These are phyloP conservation scores for Termitomyces sp. DNA, from an alignment of 768 basidiomycete species.

Conservation along the genomic window DNA sequence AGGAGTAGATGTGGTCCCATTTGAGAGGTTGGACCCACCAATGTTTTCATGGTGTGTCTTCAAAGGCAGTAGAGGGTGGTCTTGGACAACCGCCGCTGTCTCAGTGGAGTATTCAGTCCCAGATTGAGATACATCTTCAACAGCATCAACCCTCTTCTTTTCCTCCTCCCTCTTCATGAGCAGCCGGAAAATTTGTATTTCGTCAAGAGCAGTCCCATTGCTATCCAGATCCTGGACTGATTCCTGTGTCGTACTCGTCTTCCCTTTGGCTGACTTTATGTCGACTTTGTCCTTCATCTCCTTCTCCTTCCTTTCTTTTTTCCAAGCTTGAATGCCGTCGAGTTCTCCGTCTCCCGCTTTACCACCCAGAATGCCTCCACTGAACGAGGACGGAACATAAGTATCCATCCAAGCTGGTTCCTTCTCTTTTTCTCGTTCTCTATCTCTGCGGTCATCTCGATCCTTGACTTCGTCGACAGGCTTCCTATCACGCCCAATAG, in stretches of 20 bases:
- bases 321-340: conserved; percentile 85
- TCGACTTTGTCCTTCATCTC: conserved; percentile 48
- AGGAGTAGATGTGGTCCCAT: conserved; percentile 1
- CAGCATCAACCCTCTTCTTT: conserved; percentile 29
- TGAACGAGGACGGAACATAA: conserved; percentile 59
- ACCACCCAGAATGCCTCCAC: conserved; percentile 59
- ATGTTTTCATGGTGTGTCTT: neutral
- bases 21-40: neutral
- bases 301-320: conserved; percentile 76
- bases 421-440: conserved; percentile 67
- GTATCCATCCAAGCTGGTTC: conserved; percentile 94
- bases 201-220: conserved; percentile 51
- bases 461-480: conserved; percentile 40
- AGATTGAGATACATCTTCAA: conserved; percentile 6
- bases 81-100: neutral
- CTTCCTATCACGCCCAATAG: conserved; percentile 54
- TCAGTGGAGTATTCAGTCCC: neutral
- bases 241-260: conserved; percentile 2
- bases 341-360: conserved; percentile 58
- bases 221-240: conserved; percentile 13
- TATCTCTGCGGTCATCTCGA: conserved; percentile 31
- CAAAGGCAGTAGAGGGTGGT: neutral
- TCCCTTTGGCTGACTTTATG: conserved; percentile 2
- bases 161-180: conserved; percentile 77
- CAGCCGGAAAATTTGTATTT: conserved; percentile 78